Base-by-base conservation (phyloP, 345 rosid species). In the Lepidium aucheri region DNA sequence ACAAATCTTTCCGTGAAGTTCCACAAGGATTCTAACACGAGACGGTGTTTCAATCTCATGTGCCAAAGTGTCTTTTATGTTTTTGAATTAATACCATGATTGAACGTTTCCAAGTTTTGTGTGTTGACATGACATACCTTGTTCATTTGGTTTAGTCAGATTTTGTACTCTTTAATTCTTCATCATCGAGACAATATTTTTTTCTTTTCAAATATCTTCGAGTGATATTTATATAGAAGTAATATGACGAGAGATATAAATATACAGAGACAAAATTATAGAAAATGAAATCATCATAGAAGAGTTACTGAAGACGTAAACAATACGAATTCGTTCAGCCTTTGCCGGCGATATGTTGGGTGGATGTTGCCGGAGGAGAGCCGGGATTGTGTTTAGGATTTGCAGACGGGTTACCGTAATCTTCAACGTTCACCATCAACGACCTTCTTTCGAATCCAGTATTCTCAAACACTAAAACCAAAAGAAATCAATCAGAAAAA, bases 361-460 rank as follows among this genome's bases (percentile, higher is more conserved):
- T 53, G 53, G 64, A 8, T 1, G 7, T 14, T 5, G 77, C 68
- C 52, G 77, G 77, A 61, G 77, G 77, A 32, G 61, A 68, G 17
- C 45, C 52, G 46, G 77, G 77, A 46, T 74, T 13, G 33, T 74
- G 77, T 61, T 61, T 74, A 0, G 77, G 77, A 47, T 74, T 74
- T 11, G 77, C 77, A 39, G 77, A 74, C 0, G 77, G 77, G 52
- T 74, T 68, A 67, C 46, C 28, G 30, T 74, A 74, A 30, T 74
- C 77, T 15, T 61, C 58, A 13, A 61, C 68, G 45, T 18, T 67
- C 59, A 45, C 77, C 39, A 32, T 32, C 69, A 67, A 52, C 17
- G 33, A 53, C 47, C 64, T 74, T 32, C 53, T 61, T 22, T 32
- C 60, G 18, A 9, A 12, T 61, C 24, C 58, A 52, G 14, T 20